Evolutionary conservation across 2,329 filamentous ascomycete species (phyloP).

Genomic region (Dactylellina parvicollis): DNA sequence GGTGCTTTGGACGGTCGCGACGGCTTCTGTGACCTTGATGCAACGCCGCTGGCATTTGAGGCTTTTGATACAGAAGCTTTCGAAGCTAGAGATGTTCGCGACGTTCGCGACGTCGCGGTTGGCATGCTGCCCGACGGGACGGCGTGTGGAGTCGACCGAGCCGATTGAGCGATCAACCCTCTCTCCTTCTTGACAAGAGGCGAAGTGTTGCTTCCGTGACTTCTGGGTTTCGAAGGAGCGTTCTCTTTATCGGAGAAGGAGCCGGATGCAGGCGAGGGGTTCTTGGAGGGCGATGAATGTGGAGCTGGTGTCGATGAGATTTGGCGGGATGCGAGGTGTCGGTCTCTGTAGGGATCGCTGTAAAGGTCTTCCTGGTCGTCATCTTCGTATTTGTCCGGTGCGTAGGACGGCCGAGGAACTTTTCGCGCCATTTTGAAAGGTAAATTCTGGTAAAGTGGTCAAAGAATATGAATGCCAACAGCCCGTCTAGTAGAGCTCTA

Average conservation of each 20-base stretch:
- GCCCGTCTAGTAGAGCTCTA: neutral
- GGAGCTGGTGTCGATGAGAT: conserved; percentile 7
- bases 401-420: conserved; percentile 27
- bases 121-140: conserved; percentile 18
- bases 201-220: conserved; percentile 21
- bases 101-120: conserved; percentile 2
- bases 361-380: conserved; percentile 39
- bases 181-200: conserved; percentile 48
- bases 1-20: conserved; percentile 6
- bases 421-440: conserved; percentile 32
- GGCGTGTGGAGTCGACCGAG: conserved; percentile 26
- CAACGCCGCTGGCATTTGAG: neutral
- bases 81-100: conserved; percentile 2
- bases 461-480: conserved; percentile 1
- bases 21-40: neutral
- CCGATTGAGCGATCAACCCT: conserved; percentile 31
- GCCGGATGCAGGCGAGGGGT: conserved; percentile 15
- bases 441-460: neutral
- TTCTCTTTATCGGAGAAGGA: conserved; percentile 53
- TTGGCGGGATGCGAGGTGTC: neutral
- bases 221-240: conserved; percentile 20
- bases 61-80: conserved; percentile 5
- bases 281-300: conserved; percentile 5
- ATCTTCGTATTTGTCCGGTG: conserved; percentile 23
- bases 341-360: conserved; percentile 28